Base-by-base conservation (phyloP, 805 yeast species). In the Candida endomychidarum region DNA sequence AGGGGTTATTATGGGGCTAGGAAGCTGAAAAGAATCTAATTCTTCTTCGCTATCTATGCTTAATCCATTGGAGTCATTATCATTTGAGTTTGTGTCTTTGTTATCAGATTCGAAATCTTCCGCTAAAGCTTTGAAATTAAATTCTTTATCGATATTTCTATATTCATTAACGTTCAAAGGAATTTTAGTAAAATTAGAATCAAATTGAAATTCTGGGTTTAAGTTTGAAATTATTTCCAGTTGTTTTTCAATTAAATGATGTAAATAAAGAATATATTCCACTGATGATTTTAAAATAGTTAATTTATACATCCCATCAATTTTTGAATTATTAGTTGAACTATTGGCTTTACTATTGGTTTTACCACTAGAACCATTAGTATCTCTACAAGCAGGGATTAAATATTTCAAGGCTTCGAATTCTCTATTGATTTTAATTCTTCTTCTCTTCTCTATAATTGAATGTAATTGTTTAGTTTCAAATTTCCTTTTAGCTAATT, bases 241-340 rank as follows among this genome's bases (percentile, higher is more conserved):
- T 55, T 80, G 77, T 42, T 75, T 60, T 42, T 72, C 67, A 15
- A 81, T 70, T 8, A 80, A 72, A 40, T 73, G 68, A 56, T 85
- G 89, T 35, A 86, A 67, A 53, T 84, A 83, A 45, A 78, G 70
- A 46, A 86, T 81, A 54, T 86, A 86, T 53, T 84, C 90, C 17
- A 86, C 95, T 0, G 91, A 79, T n/a, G 86, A 81, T 57, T 86
- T 89, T 29, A 86, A 63, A 20, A 86, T 83, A 3, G 89, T 86
- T 45, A 86, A 72, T 61, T 86, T 86, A 63, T 86, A 87, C 80
- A 86, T 82, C 14, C 84, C 83, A 44, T 78, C 82, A 40, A 69
- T 67, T 41, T 68, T 69, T 46, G 49, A 35, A 14, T 48, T 45
- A 11, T 49, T 43, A 8, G 37, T 11, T 5, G 29, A 17, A 24